Evolutionary conservation across 1,284 basidiomycete genomes (phyloP).

Genomic region (Cutaneotrichosporon cutaneum): DNA sequence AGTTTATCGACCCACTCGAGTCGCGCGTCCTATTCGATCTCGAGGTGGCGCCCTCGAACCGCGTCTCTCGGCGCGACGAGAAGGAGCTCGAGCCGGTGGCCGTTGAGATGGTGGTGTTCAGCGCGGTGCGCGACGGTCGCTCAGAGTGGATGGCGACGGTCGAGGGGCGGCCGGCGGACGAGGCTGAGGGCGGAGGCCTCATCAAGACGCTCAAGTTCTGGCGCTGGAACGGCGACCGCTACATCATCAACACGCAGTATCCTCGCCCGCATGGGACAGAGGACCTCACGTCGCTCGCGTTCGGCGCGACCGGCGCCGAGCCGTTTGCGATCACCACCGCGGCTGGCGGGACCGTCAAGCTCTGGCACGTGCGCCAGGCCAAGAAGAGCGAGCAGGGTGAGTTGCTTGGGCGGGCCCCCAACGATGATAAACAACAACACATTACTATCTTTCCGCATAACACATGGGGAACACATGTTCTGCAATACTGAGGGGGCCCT

Average conservation of each 20-base stretch:
- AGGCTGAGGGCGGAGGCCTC: conserved; percentile 55
- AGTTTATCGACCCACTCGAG: conserved; percentile 76
- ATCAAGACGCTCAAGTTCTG: conserved; percentile 88
- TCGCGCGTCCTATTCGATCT: conserved; percentile 78
- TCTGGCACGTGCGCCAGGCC: conserved; percentile 53
- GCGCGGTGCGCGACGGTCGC: conserved; percentile 49
- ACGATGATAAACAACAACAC: conserved; percentile 51
- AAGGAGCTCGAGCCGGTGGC: conserved; percentile 72
- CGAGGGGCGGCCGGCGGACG: conserved; percentile 71
- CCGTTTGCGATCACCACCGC: conserved; percentile 54
- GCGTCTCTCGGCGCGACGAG: conserved; percentile 79
- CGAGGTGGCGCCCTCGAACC: conserved; percentile 90
- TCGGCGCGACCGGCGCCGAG: conserved; percentile 50
- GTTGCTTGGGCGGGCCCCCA: conserved; percentile 23
- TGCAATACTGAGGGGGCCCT: conserved; percentile 51
- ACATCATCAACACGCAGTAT: conserved; percentile 74
- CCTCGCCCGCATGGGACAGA: conserved; percentile 78
- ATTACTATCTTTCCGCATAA: conserved; percentile 47
- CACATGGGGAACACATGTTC: conserved; percentile 49
- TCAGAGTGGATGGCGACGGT: conserved; percentile 92
- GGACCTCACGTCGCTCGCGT: conserved; percentile 67
- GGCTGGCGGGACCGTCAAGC: conserved; percentile 50
- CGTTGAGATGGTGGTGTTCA: conserved; percentile 70
- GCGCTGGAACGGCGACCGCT: conserved; percentile 59
- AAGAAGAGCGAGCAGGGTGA: conserved; percentile 48